phyloP scores from a whole-genome alignment of 306 rosid genomes.

The Dicorynia guianensis region DNA sequence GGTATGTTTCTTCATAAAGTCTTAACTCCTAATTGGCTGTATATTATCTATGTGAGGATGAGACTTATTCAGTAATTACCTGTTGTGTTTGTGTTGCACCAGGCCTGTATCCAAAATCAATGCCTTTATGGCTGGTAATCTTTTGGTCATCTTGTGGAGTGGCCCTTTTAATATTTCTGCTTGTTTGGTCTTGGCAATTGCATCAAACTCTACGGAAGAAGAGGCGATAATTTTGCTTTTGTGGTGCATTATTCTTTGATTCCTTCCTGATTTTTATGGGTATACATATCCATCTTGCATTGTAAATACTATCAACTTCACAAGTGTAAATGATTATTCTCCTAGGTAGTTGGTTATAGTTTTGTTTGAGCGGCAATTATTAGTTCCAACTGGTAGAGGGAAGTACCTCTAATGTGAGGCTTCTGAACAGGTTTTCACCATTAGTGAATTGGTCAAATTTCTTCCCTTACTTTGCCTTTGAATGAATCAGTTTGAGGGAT shows the following conservation, averaged over 20 bases:
- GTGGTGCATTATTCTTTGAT: conserved; percentile 67
- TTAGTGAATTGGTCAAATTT: conserved; percentile 34
- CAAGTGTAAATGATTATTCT: conserved; percentile 73
- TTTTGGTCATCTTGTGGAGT: conserved; percentile 75
- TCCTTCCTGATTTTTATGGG: conserved; percentile 60
- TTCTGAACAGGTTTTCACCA: conserved; percentile 49
- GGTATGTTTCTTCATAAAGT: conserved; percentile 52
- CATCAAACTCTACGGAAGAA: conserved; percentile 72
- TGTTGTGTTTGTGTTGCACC: conserved; percentile 31
- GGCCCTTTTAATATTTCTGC: conserved; percentile 58
- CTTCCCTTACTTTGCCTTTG: conserved; percentile 21
- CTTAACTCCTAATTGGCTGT: neutral
- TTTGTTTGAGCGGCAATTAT: conserved; percentile 53
- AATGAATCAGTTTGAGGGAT: conserved; percentile 41
- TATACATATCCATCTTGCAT: conserved; percentile 47
- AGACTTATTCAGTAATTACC: neutral
- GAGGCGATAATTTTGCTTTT: conserved; percentile 58
- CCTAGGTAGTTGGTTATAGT: conserved; percentile 67
- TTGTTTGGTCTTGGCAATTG: conserved; percentile 83
- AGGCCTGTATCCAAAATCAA: conserved; percentile 90
- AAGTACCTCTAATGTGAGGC: conserved; percentile 47
- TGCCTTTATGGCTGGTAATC: conserved; percentile 85
- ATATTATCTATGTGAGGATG: neutral
- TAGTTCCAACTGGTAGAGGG: conserved; percentile 48
- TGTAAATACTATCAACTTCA: conserved; percentile 73